Conservation (phyloP, 345 rosid species). For the Turritis glabra region DNA sequence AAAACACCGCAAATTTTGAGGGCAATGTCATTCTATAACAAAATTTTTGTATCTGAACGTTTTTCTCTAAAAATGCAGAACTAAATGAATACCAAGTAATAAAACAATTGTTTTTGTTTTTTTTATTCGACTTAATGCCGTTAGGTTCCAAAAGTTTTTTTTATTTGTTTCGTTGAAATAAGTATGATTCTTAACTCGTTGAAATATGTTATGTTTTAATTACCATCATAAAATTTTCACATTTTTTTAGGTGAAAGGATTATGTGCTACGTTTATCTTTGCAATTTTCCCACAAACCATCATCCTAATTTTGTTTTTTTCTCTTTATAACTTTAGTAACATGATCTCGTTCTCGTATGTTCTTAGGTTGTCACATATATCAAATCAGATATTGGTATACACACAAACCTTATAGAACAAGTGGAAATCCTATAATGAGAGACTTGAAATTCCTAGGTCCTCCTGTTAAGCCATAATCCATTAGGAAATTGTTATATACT, state of each 20-base stretch:
- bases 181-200: not conserved
- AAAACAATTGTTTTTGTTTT: not conserved
- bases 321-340: not conserved
- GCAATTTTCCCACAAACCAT: not conserved
- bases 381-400: not conserved
- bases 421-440: not conserved
- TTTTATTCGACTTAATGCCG: not conserved
- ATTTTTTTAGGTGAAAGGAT: not conserved
- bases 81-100: not conserved
- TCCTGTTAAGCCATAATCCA: constrained; percentile 4
- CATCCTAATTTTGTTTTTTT: not conserved
- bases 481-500: not conserved
- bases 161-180: not conserved
- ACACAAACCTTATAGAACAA: not conserved
- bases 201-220: not conserved
- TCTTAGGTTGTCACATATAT: constrained; percentile 12
- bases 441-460: not conserved
- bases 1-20: not conserved
- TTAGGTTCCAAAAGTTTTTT: not conserved
- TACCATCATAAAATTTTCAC: no score
- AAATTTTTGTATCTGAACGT: not conserved
- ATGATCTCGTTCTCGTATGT: not conserved
- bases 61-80: not conserved
- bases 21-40: not conserved
- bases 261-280: not conserved